These are phyloP conservation scores for Pichia scutulata DNA, from an alignment of 805 yeast genomes.

Conservation along the genomic window DNA sequence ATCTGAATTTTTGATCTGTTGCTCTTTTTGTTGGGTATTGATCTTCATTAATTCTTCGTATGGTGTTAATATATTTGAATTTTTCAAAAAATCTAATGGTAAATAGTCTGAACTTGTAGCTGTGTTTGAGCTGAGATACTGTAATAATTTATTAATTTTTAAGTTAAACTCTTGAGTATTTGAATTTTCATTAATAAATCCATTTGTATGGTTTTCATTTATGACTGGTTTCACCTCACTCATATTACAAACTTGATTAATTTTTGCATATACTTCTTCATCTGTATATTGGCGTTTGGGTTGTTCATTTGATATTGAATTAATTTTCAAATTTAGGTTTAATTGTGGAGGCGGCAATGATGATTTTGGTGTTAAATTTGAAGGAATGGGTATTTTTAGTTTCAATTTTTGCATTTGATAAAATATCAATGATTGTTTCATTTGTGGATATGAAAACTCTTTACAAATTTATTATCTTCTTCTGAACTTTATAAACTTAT, in stretches of 20 bases:
- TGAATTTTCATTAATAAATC: background rate
- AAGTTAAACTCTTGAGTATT: background rate
- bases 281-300: background rate
- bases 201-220: background rate
- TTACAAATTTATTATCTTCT: too few relatives aligned
- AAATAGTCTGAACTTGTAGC: background rate
- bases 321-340: background rate
- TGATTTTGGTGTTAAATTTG: background rate
- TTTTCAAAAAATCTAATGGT: conserved; percentile 3
- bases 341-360: background rate
- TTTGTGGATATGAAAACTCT: background rate
- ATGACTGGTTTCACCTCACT: background rate
- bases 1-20: background rate
- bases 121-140: background rate
- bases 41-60: conserved; percentile 8
- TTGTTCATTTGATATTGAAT: too few relatives aligned
- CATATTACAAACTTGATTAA: background rate
- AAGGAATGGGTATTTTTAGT: background rate
- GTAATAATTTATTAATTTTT: background rate
- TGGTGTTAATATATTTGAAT: conserved; percentile 3
- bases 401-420: background rate
- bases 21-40: background rate
- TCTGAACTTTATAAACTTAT: too few relatives aligned
- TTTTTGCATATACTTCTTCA: background rate
- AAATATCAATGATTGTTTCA: background rate